phyloP scores from a whole-genome alignment of 208 protist genomes.

The Acanthamoeba lugdunensis region DNA sequence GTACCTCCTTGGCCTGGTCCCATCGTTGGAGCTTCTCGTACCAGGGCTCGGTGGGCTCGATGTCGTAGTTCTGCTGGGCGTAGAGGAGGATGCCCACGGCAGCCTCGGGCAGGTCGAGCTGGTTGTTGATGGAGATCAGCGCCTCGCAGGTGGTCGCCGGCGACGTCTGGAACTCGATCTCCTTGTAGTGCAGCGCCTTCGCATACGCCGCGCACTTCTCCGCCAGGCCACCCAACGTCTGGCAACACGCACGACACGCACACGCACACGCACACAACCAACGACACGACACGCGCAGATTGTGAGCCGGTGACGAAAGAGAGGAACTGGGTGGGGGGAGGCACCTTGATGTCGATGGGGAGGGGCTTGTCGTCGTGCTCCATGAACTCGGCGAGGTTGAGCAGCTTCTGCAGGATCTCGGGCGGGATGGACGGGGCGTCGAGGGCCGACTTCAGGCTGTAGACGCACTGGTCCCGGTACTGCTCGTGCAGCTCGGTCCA shows the following conservation, averaged over 20 bases:
- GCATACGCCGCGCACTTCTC: slow-evolving; percentile 87
- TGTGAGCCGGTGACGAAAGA: too few relatives aligned
- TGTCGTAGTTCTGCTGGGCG: slow-evolving; percentile 86
- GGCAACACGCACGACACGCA: neutral
- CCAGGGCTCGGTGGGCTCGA: slow-evolving; percentile 89
- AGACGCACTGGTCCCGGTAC: slow-evolving; percentile 77
- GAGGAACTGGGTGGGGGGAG: too few relatives aligned
- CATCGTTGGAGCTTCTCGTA: slow-evolving; percentile 97
- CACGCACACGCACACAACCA: neutral
- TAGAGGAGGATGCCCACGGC: slow-evolving; percentile 96
- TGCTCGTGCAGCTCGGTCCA: slow-evolving; percentile 90
- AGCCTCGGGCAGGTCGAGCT: slow-evolving; percentile 94
- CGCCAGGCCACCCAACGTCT: slow-evolving; percentile 81
- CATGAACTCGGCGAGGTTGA: slow-evolving; percentile 89
- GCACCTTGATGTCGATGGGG: slow-evolving; percentile 81
- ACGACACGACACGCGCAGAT: too few relatives aligned
- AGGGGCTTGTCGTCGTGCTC: slow-evolving; percentile 87
- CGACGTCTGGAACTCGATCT: slow-evolving; percentile 86
- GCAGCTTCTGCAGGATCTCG: slow-evolving; percentile 86
- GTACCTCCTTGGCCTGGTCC: slow-evolving; percentile 87
- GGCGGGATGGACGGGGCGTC: slow-evolving; percentile 80
- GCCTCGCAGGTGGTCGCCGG: slow-evolving; percentile 82
- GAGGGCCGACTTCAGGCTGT: slow-evolving; percentile 75
- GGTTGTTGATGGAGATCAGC: slow-evolving; percentile 97
- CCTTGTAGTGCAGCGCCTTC: slow-evolving; percentile 89